phyloP scores from a whole-genome alignment of 208 protist species.

The Leishmania martiniquensis region DNA sequence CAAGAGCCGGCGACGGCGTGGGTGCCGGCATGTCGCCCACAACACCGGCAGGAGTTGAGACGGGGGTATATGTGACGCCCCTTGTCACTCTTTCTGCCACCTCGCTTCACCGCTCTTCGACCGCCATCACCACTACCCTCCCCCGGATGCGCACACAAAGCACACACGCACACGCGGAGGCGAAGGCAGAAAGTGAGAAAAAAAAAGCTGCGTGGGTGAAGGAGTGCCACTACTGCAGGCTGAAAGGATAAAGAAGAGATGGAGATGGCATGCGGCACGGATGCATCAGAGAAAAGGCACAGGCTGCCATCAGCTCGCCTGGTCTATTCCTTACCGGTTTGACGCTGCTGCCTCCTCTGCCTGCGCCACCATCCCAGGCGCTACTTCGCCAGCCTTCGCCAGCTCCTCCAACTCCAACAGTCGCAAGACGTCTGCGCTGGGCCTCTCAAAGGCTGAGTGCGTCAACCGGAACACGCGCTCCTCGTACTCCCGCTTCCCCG shows the following conservation, averaged over 20 bases:
- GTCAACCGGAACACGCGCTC: constrained; percentile 48
- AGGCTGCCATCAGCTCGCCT: background rate
- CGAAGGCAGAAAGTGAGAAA: no score
- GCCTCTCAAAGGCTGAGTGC: constrained; percentile 41
- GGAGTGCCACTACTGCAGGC: background rate
- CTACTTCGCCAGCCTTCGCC: background rate
- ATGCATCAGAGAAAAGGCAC: background rate
- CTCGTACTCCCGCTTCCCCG: constrained; percentile 29
- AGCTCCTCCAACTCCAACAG: constrained; percentile 33
- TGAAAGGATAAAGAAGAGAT: background rate
- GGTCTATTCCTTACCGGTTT: no score
- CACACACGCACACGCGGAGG: no score
- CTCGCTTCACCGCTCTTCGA: background rate
- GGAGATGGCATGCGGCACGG: background rate
- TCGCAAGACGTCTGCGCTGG: constrained; percentile 37
- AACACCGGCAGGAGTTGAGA: background rate
- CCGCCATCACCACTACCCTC: no score
- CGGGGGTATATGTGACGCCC: background rate
- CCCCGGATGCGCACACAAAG: no score
- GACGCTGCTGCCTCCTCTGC: background rate
- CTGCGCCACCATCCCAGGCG: background rate
- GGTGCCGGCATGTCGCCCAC: background rate
- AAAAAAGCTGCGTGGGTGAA: background rate
- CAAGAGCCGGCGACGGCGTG: background rate
- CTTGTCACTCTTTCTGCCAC: background rate